phyloP scores from a whole-genome alignment of 2,329 filamentous ascomycete species.

The Verticillium longisporum region DNA sequence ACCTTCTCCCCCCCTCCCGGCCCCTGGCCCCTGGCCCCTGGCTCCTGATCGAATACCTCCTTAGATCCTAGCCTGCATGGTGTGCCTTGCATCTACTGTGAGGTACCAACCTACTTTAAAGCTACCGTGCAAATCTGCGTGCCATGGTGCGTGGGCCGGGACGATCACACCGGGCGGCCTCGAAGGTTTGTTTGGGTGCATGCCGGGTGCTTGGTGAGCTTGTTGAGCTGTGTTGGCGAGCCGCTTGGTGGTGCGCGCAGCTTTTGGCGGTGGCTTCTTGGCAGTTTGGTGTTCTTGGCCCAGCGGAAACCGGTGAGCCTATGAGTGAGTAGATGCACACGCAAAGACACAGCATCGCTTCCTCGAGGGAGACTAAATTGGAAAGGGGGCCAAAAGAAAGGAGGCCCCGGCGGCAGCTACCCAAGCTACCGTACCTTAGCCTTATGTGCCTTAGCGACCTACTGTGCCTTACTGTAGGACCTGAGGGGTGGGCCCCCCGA shows the following conservation, averaged over 20 bases:
- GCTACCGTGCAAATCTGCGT: no score
- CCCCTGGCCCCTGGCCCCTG: neutral
- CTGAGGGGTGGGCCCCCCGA: no score
- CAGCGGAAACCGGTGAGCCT: neutral
- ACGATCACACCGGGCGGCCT: neutral
- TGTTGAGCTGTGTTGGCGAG: neutral
- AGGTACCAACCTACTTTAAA: no score
- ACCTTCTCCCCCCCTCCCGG: neutral
- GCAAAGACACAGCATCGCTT: neutral
- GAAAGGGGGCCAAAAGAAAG: neutral
- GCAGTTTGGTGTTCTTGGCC: neutral
- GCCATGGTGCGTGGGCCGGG: neutral
- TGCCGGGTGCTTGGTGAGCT: neutral
- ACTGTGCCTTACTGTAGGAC: no score
- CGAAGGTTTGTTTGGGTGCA: neutral
- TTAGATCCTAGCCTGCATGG: neutral
- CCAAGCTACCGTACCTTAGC: neutral
- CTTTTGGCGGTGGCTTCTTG: neutral
- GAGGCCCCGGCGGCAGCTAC: neutral
- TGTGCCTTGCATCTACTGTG: neutral
- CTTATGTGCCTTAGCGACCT: no score
- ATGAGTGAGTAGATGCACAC: neutral
- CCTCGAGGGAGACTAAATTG: no score
- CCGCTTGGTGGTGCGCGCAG: neutral
- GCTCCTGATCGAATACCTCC: neutral